These are phyloP conservation scores for Debaryomycetaceae sp. DNA, from an alignment of 1,139 yeast species.

Conservation along the genomic window DNA sequence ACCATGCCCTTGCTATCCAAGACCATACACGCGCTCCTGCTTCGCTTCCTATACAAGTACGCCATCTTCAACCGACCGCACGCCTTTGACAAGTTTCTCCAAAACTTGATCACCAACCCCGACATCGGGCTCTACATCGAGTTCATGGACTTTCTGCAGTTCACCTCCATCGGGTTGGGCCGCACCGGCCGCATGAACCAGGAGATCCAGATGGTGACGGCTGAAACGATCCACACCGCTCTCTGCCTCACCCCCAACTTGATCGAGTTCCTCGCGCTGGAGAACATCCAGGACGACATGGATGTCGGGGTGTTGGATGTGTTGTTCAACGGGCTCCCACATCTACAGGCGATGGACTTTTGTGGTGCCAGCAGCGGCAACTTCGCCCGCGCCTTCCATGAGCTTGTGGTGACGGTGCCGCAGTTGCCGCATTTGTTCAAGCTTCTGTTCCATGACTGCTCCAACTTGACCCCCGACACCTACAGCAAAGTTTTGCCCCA, in stretches of 20 bases:
- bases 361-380: conserved; percentile 77
- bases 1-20: conserved; percentile 36
- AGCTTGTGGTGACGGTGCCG: conserved; percentile 19
- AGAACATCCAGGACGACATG: conserved; percentile 82
- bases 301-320: conserved; percentile 55
- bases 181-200: conserved; percentile 85
- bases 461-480: conserved; percentile 59
- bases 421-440: conserved; percentile 24
- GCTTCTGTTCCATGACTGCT: conserved; percentile 83
- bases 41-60: conserved; percentile 54
- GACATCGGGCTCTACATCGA: conserved; percentile 64
- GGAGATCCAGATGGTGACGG: conserved; percentile 87
- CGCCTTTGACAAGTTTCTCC: conserved; percentile 68
- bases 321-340: conserved; percentile 56
- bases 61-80: conserved; percentile 78
- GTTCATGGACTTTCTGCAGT: conserved; percentile 80
- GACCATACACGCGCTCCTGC: conserved; percentile 29
- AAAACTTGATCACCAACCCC: conserved; percentile 46
- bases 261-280: conserved; percentile 76
- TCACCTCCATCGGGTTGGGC: conserved; percentile 87
- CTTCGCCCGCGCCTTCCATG: conserved; percentile 61
- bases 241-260: conserved; percentile 62
- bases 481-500: conserved; percentile 56
- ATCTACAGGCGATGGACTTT: conserved; percentile 72
- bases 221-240: conserved; percentile 62